Evolutionary conservation across 169 alveolate genomes (phyloP), one percentile per base, ranked within the genome.

Genomic region (Plasmodium sp.): DNA sequence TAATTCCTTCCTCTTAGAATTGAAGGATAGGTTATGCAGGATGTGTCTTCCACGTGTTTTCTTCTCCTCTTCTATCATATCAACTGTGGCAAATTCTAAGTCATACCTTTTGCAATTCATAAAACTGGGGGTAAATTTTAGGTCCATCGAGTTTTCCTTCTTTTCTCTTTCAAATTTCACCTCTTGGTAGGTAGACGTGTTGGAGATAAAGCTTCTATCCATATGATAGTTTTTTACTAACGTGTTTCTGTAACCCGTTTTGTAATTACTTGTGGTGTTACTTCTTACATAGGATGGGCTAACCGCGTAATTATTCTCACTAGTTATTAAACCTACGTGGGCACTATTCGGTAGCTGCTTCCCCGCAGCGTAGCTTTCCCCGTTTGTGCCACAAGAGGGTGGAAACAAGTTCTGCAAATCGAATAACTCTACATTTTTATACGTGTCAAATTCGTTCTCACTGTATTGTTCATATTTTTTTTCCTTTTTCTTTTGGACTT

Each of bases 101-200:
- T 84, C 93, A 4, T 33, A 54, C 27, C 77, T 86, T 71, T 77
- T 56, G 54, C 34, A 54, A 75, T 75, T 79, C 27, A 54, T 54
- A 75, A 54, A 75, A 86, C 18, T 81, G 73, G 22, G 36, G 12
- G 5, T 81, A 48, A 31, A 31, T 51, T 39, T 72, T 45, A 84
- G 33, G 73, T 84, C 79, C 39, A 80, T 80, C 18, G 36, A 45
- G 18, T 22, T 34, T 18, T 84, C 72, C 72, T 39, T 84, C 33
- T 34, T 71, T 6, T 62, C 77, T 16, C n/a, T 71, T 39, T 84
- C 92, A 43, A 71, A 27, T 9, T 72, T 74, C 12, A 75, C 83
- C 33, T 84, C 93, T n/a, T 84, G 22, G 34, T 84, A 84, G n/a
- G 93, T 71, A 43, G 80, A 84, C 34, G 84, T 84, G 67, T 45